Evolutionary conservation across 495 filamentous ascomycete genomes (phyloP).

Genomic region (Penicillium tannophilum): DNA sequence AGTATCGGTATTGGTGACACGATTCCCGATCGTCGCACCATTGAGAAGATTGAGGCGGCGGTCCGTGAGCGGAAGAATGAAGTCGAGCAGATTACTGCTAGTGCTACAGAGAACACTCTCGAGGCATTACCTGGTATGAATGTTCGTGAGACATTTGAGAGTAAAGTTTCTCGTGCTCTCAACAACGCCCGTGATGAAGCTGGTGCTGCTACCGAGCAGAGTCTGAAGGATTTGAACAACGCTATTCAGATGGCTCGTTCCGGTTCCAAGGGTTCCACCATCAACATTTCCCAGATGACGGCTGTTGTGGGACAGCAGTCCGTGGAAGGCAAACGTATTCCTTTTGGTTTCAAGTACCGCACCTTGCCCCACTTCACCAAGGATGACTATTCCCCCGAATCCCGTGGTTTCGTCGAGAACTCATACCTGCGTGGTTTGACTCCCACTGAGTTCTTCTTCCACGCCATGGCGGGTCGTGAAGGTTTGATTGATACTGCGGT

Average conservation of each 20-base stretch:
- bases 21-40: slow-evolving; percentile 83
- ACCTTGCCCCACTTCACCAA: slow-evolving; percentile 98
- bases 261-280: slow-evolving; percentile 95
- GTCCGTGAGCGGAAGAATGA: slow-evolving; percentile 79
- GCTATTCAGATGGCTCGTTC: slow-evolving; percentile 93
- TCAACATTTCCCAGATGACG: slow-evolving; percentile 99
- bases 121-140: slow-evolving; percentile 96
- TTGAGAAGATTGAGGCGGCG: slow-evolving; percentile 76
- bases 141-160: slow-evolving; percentile 96
- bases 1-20: slow-evolving; percentile 99
- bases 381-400: slow-evolving; percentile 97
- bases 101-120: slow-evolving; percentile 80
- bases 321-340: slow-evolving; percentile 98
- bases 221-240: slow-evolving; percentile 93
- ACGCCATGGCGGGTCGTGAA: slow-evolving; percentile 99
- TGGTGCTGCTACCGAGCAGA: slow-evolving; percentile 85
- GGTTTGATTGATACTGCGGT: slow-evolving; percentile 99
- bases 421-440: slow-evolving; percentile 96
- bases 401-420: slow-evolving; percentile 97
- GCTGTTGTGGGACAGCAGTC: slow-evolving; percentile 96
- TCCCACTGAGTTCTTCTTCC: slow-evolving; percentile 97
- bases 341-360: slow-evolving; percentile 98
- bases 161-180: slow-evolving; percentile 86
- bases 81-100: slow-evolving; percentile 69
- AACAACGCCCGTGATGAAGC: slow-evolving; percentile 96